Evolutionary conservation across 78 protist species (phyloP).

Genomic region (Speleostelium caveatum): DNA sequence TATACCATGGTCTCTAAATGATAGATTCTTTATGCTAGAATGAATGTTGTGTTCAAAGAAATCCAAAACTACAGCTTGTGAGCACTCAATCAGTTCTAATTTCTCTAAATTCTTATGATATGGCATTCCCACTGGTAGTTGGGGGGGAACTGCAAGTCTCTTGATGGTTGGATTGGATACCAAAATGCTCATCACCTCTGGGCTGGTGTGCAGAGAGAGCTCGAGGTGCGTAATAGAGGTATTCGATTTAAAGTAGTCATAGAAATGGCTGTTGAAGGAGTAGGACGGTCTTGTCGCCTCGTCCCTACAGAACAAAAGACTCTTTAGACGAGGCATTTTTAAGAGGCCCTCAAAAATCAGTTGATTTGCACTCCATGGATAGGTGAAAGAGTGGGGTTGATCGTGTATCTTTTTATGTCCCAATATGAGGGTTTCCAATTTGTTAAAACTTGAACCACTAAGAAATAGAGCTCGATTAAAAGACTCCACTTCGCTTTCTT

Average conservation of each 20-base stretch:
- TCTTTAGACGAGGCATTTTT: background rate
- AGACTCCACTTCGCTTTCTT: background rate
- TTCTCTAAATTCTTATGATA: background rate
- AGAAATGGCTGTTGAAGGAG: background rate
- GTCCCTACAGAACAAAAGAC: background rate
- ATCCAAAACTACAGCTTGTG: background rate
- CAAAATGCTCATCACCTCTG: background rate
- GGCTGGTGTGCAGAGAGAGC: background rate
- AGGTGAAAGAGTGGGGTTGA: slow-evolving; percentile 3
- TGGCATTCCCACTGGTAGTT: background rate
- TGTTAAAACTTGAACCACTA: background rate
- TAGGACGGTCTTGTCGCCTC: background rate
- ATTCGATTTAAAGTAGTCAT: background rate
- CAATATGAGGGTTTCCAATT: background rate
- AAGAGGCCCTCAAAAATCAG: background rate
- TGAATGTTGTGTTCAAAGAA: background rate
- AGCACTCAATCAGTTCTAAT: background rate
- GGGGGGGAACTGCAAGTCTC: background rate
- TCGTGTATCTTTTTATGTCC: background rate
- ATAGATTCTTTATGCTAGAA: background rate
- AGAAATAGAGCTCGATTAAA: background rate
- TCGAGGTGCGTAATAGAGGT: background rate
- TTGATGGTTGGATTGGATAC: background rate
- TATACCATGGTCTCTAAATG: slow-evolving; percentile 12
- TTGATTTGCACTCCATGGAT: background rate